Base-by-base conservation (phyloP, 768 basidiomycete genomes). In the Paxillus rubicundulus region DNA sequence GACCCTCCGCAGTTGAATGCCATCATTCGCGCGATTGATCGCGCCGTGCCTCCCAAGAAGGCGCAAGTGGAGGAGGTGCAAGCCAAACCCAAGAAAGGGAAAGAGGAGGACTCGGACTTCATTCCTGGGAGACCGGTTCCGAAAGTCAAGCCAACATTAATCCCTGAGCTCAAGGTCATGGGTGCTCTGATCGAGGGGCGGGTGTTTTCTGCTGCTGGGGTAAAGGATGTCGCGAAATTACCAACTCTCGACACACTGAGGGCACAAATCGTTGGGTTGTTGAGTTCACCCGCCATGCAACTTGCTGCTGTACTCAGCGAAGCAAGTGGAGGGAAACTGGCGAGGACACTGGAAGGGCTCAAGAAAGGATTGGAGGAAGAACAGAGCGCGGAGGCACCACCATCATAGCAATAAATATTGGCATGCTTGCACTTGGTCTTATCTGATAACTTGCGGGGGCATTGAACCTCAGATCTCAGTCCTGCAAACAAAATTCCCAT, bases 251-350 rank as follows among this genome's bases (percentile, higher is more conserved):
- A 88, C 36, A 85, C 82, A 2, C 69, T 97, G 54, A 72, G 87
- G 47, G 85, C 85, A 16, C 92, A 96, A 69, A 78, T 98, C 50
- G 86, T 95, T 13, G 94, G 93, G 8, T 56, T 97, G 70, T 67
- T 98, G 54, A 86, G 86, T 52, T 76, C 83, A 13, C 91, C 90
- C 40, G 85, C 82, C 10, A 75, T 80, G 55, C 86, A 90, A 68
- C 74, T 95, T 43, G 82, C 87, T 4, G 84, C 81, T 43, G 78
- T 89, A 39, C 67, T 92, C 52, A 80, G 77, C 51, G 80, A 86
- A 64, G 86, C 87, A 37, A 77, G 80, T 44, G 88, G 88, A 39
- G 87, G 84, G 32, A 78, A 74, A 54, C 65, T 89, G 64, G 81
- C 85, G 50, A 73, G 88, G 74, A 85, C 87, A 38, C 62, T 92